Conservation (phyloP, 1,139 yeast species). For the Debaryomycetaceae sp. region DNA sequence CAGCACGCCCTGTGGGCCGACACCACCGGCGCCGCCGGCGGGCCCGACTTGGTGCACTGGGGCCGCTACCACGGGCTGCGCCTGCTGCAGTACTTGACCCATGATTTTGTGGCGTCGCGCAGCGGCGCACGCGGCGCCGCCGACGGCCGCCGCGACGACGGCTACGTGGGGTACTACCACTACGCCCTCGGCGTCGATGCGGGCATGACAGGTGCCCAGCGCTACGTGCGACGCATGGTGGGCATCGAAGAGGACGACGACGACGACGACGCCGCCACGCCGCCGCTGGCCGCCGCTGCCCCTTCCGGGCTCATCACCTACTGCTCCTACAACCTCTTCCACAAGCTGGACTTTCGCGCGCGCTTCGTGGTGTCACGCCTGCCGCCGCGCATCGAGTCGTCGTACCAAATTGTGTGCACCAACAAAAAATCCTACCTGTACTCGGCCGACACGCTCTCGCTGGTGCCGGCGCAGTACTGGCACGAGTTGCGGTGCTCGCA, state of each 20-base stretch:
- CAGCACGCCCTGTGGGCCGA: constrained; percentile 17
- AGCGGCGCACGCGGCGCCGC: constrained; percentile 3
- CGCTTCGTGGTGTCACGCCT: constrained; percentile 22
- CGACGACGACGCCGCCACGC: background rate
- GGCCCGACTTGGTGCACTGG: constrained; percentile 39
- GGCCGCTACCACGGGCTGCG: constrained; percentile 34
- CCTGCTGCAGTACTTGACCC: constrained; percentile 24
- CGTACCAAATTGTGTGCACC: constrained; percentile 26
- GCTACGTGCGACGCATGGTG: constrained; percentile 23
- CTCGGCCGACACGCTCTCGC: constrained; percentile 16
- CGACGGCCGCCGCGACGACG: constrained; percentile 27
- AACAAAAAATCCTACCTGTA: constrained; percentile 16
- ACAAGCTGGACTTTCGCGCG: constrained; percentile 43
- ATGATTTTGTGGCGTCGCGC: constrained; percentile 22
- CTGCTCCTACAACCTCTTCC: constrained; percentile 47
- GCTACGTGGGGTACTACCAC: constrained; percentile 40
- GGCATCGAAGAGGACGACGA: constrained; percentile 18
- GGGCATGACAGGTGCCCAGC: constrained; percentile 24
- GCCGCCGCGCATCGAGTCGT: constrained; percentile 21
- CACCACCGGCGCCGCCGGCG: constrained; percentile 19
- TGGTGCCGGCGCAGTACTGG: constrained; percentile 25
- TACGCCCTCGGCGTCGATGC: constrained; percentile 31
- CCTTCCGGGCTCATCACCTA: constrained; percentile 32
- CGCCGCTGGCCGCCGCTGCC: background rate
- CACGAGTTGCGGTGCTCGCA: constrained; percentile 34